Percentiles rank a stretch among this genome's conserved stretches.
Evolutionary conservation across 164 flowering plant species (phyloP).

Genomic region (Hamamelis virginiana): DNA sequence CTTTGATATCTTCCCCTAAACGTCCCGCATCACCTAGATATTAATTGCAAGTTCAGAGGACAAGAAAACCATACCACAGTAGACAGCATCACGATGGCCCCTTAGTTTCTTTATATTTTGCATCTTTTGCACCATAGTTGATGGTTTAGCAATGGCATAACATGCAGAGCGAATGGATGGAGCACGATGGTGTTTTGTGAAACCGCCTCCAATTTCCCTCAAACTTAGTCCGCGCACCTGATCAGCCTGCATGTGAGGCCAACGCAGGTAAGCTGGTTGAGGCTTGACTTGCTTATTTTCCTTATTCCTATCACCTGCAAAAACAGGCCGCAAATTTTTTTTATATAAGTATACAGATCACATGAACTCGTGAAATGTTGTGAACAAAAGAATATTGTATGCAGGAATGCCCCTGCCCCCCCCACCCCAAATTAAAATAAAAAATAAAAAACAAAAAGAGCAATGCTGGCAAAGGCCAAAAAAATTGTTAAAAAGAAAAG

Average conservation of each 20-base stretch:
- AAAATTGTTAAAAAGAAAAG: too few relatives aligned
- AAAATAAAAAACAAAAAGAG: too few relatives aligned
- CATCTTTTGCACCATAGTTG: constrained; percentile 87
- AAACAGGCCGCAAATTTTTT: neutral
- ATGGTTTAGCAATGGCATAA: constrained; percentile 92
- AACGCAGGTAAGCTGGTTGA: constrained; percentile 65
- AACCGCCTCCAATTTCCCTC: constrained; percentile 97
- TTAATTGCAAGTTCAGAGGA: neutral
- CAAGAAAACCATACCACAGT: constrained; percentile 63
- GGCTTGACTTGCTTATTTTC: constrained; percentile 34
- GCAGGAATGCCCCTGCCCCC: too few relatives aligned
- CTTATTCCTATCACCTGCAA: constrained; percentile 52
- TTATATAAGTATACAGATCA: too few relatives aligned
- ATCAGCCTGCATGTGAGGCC: constrained; percentile 94
- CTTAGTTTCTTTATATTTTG: constrained; percentile 74
- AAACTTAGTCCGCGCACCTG: constrained; percentile 80
- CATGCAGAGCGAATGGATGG: constrained; percentile 86
- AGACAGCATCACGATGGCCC: constrained; percentile 92
- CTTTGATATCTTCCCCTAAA: too few relatives aligned
- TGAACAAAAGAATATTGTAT: too few relatives aligned
- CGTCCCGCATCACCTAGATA: too few relatives aligned
- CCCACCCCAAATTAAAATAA: too few relatives aligned
- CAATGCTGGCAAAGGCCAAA: too few relatives aligned
- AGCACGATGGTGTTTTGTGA: constrained; percentile 83
- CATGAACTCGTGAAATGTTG: too few relatives aligned